Percentiles rank a stretch among this genome's conserved stretches.
These are phyloP conservation scores for Ananas comosus DNA, from an alignment of 176 grass and related monocot genomes.

Conservation along the genomic window DNA sequence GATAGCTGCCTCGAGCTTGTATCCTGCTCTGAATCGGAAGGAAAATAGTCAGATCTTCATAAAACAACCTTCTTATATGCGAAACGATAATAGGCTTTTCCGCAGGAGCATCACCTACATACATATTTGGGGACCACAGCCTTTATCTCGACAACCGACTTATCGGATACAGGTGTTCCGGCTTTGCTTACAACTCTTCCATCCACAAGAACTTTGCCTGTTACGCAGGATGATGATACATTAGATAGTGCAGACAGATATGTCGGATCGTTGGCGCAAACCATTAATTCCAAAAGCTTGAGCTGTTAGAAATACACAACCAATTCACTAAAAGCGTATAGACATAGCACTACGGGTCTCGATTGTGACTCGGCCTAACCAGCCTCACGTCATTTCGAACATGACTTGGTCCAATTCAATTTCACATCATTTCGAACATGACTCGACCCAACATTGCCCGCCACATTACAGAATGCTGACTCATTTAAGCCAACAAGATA, in stretches of 20 bases:
- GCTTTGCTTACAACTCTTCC: constrained; percentile 84
- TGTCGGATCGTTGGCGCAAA: background rate
- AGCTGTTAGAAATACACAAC: background rate
- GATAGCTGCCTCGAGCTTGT: constrained; percentile 96
- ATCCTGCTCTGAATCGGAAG: constrained; percentile 61
- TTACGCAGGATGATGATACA: background rate
- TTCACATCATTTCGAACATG: no score
- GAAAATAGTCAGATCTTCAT: constrained; percentile 8
- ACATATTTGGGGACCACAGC: constrained; percentile 97
- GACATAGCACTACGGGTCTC: no score
- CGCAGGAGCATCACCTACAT: constrained; percentile 93
- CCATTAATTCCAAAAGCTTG: background rate
- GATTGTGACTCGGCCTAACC: no score
- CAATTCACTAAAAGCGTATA: no score
- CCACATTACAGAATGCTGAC: no score
- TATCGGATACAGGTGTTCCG: constrained; percentile 87
- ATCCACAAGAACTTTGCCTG: constrained; percentile 93
- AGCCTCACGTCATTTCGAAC: no score
- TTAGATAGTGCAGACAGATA: background rate
- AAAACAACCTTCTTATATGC: background rate
- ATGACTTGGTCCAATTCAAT: no score
- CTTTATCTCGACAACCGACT: constrained; percentile 82
- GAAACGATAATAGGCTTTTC: background rate
- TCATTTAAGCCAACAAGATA: no score
- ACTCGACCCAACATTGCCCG: no score